Percentiles rank a stretch among this genome's conserved stretches.
Conservation (phyloP, 2,329 filamentous ascomycete species). For the Byssochlamys sp. region DNA sequence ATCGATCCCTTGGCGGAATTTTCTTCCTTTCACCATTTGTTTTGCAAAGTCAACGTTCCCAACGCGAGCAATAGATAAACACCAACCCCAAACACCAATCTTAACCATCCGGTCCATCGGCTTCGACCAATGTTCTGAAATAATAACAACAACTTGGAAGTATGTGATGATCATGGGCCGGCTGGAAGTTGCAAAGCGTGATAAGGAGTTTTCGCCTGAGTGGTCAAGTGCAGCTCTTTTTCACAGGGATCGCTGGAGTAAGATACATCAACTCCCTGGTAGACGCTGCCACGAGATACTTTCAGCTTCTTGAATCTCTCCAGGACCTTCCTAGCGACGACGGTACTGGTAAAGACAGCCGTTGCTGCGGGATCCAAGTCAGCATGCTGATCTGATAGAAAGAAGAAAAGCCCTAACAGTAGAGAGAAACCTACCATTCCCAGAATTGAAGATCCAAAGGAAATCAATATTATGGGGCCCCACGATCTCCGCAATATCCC, state of each 20-base stretch:
- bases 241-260: slow-evolving; percentile 34
- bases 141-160: not conserved
- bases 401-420: not conserved
- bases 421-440: slow-evolving; percentile 30
- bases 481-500: slow-evolving; percentile 24
- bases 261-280: slow-evolving; percentile 25
- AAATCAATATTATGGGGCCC: slow-evolving; percentile 30
- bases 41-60: not conserved
- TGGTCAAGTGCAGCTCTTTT: slow-evolving; percentile 23
- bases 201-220: not conserved
- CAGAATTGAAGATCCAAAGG: slow-evolving; percentile 34
- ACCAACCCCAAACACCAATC: not conserved
- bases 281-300: slow-evolving; percentile 15
- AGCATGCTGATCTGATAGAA: not conserved
- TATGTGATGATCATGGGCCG: not conserved
- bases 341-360: slow-evolving; percentile 29
- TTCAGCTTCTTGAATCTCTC: slow-evolving; percentile 23
- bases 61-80: not conserved
- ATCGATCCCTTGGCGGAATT: not conserved
- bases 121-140: not conserved
- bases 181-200: not conserved
- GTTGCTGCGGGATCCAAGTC: slow-evolving; percentile 18
- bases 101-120: not conserved
- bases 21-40: not conserved
- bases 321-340: slow-evolving; percentile 25